Evolutionary conservation across 805 yeast species (phyloP), one percentile per base, ranked within the genome.

Genomic region (Lipomyces yamanashiensis): DNA sequence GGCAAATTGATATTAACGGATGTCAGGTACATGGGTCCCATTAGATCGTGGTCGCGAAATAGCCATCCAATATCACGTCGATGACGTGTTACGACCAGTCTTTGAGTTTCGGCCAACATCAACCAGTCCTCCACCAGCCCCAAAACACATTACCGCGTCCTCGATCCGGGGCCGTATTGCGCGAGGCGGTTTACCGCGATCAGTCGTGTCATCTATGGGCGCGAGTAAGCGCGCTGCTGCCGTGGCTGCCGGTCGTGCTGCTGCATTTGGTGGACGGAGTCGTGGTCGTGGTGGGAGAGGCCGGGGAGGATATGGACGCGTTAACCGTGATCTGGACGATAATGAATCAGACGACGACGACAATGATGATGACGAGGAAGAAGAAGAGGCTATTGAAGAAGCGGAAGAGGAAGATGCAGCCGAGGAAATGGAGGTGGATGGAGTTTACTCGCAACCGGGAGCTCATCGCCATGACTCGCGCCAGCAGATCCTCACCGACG

Each of bases 1-100:
- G 17, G 8, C 21, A 43, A 10, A 10, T 51, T 23, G 33, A 23
- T 40, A 15, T 33, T 28, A 12, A 41, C 51, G 1, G 17, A 2
- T 19, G 0, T n/a, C 13, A 75, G 95, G 95, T 12, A 92, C 98
- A 1, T 92, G 97, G 97, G 92, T 92, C 8, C 98, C 98, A 0
- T 76, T 90, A 66, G 85, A 82, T 7, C 84, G 89, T 55, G 98
- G 97, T 0, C 76, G 79, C 33, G 84, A 82, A 66, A 82, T 90
- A 61, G 90, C 93, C 1, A 78, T 79, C 55, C 85, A 85, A 70
- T 85, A 85, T 69, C 86, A 82, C 0, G 96, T 89, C 4, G 78
- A 80, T 64, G 88, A 83, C 2, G 79, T 82, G 15, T 79, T 93
- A 51, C 75, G 78, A 44, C 89, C 92, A 0, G 77, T 92, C 23